Evolutionary conservation across 108 stramenopile species (phyloP).

Genomic region (Bacterosira constricta): DNA sequence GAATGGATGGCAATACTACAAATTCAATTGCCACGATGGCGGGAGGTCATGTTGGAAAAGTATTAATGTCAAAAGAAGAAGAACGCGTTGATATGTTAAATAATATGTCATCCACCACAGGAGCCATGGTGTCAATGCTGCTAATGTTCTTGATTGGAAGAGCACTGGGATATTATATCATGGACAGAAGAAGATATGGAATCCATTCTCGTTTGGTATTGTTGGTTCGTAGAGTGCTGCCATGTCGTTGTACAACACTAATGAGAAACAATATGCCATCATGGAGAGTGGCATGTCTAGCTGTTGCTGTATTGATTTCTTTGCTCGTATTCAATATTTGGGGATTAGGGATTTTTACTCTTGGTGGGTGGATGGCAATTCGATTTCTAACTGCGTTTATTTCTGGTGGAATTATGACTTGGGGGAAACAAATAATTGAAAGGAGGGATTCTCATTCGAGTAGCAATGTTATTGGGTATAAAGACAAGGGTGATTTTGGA

Average conservation of each 20-base stretch:
- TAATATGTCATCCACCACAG: slow-evolving; percentile 12
- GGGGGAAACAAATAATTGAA: slow-evolving; percentile 1
- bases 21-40: not conserved
- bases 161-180: slow-evolving; percentile 1
- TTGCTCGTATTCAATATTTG: slow-evolving; percentile 30
- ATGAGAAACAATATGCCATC: slow-evolving; percentile 11
- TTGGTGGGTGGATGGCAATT: slow-evolving; percentile 12
- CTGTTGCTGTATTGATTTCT: not conserved
- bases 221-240: not conserved
- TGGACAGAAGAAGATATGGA: not conserved
- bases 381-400: slow-evolving; percentile 30
- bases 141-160: slow-evolving; percentile 10
- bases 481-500: no score
- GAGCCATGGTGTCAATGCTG: slow-evolving; percentile 5
- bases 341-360: slow-evolving; percentile 19
- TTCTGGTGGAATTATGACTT: slow-evolving; percentile 7
- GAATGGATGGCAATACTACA: not conserved
- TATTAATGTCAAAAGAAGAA: no score
- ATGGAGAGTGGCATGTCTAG: not conserved
- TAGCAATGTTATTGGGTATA: not conserved
- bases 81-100: no score
- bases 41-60: no score
- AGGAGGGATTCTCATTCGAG: not conserved
- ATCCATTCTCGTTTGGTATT: not conserved
- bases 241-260: no score